A percentile compares a stretch with the other conserved stretches of the same genome.
phyloP scores from a whole-genome alignment of 2,329 filamentous ascomycete species.

The Diaporthe velutina region DNA sequence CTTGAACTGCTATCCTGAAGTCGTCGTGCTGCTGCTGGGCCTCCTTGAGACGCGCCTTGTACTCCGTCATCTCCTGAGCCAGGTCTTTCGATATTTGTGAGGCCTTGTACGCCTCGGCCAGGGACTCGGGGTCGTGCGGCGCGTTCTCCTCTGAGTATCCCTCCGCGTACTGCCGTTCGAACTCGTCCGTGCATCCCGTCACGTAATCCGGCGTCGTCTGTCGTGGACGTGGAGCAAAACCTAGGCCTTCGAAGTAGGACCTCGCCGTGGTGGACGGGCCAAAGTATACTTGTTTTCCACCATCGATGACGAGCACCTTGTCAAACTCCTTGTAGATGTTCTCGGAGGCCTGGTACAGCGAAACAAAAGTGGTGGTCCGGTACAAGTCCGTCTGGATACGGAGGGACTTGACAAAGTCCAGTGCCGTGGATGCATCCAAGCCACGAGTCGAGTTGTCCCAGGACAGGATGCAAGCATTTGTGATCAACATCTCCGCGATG shows the following conservation, averaged over 20 bases:
- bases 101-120: conserved; percentile 77
- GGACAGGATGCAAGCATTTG: conserved; percentile 76
- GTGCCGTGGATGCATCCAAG: conserved; percentile 67
- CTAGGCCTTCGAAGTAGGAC: conserved; percentile 81
- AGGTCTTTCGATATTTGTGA: conserved; percentile 71
- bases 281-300: conserved; percentile 81
- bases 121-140: conserved; percentile 75
- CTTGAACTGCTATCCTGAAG: conserved; percentile 80
- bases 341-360: conserved; percentile 87
- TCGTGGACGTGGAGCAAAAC: conserved; percentile 79
- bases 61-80: conserved; percentile 75
- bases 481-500: conserved; percentile 87
- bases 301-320: conserved; percentile 86
- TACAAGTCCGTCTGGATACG: conserved; percentile 87
- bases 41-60: conserved; percentile 73
- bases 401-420: conserved; percentile 71
- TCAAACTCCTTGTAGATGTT: conserved; percentile 85
- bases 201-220: conserved; percentile 87
- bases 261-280: conserved; percentile 77
- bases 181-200: conserved; percentile 86
- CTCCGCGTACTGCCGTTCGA: conserved; percentile 80
- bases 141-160: conserved; percentile 76
- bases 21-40: conserved; percentile 80
- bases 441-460: conserved; percentile 79
- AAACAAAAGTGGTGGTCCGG: conserved; percentile 86